A percentile compares a stretch with the other conserved stretches of the same genome.
phyloP scores from a whole-genome alignment of 2,329 filamentous ascomycete species.

The Aureobasidium lini region DNA sequence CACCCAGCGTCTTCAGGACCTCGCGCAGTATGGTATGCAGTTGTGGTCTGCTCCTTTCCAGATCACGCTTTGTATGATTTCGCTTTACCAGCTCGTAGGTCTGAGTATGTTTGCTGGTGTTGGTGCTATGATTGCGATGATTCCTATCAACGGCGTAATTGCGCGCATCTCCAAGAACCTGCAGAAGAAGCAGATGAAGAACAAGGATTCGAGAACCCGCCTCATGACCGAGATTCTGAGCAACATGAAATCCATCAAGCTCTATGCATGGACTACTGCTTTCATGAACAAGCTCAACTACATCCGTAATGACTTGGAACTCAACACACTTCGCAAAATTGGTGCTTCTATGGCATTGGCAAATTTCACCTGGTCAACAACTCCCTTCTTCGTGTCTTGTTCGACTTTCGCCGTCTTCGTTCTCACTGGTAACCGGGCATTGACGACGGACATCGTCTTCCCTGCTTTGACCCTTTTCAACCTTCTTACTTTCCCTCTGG shows the following conservation, averaged over 20 bases:
- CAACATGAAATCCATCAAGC: conserved; percentile 98
- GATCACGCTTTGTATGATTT: conserved; percentile 90
- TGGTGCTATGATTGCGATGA: conserved; percentile 93
- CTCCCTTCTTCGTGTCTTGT: conserved; percentile 95
- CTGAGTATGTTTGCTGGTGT: conserved; percentile 94
- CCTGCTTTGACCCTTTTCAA: conserved; percentile 92
- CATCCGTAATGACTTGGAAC: conserved; percentile 89
- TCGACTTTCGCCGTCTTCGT: conserved; percentile 94
- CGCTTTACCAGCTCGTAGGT: conserved; percentile 89
- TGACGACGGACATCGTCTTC: conserved; percentile 94
- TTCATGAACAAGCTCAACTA: conserved; percentile 98
- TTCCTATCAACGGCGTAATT: conserved; percentile 88
- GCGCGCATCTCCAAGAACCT: conserved; percentile 88
- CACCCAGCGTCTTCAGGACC: conserved; percentile 86
- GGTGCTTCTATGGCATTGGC: conserved; percentile 88
- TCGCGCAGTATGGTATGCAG: conserved; percentile 92
- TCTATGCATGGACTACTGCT: conserved; percentile 93
- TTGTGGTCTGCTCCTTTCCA: conserved; percentile 97
- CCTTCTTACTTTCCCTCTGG: conserved; percentile 86
- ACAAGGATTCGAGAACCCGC: conserved; percentile 88
- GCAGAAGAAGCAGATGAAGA: conserved; percentile 97
- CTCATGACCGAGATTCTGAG: conserved; percentile 96
- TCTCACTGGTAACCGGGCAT: conserved; percentile 66
- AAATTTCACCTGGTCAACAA: conserved; percentile 97
- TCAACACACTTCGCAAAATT: conserved; percentile 93